Evolutionary conservation across 1,284 basidiomycete species (phyloP), one percentile per base, ranked within the genome.

Genomic region (Meripilus lineatus): DNA sequence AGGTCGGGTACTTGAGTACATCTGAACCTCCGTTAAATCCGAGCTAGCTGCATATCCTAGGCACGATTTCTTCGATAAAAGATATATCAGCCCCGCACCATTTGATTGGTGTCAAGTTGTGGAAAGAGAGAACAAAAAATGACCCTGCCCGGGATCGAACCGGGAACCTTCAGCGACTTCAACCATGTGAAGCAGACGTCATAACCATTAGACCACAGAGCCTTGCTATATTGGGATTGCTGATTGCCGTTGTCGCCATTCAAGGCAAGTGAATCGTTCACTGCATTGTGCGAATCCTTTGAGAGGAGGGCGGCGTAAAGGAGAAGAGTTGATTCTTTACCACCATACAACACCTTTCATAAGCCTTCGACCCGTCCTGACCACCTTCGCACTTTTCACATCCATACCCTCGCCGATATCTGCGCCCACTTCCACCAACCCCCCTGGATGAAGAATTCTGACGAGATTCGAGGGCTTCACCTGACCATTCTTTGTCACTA

Each of bases 291-390:
- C n/a, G n/a, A n/a, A n/a, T n/a, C n/a, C n/a, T n/a, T n/a, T n/a
- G n/a, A n/a, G n/a, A n/a, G n/a, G n/a, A n/a, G n/a, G n/a, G n/a
- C n/a, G n/a, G n/a, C n/a, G n/a, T n/a, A n/a, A n/a, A n/a, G n/a
- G n/a, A n/a, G n/a, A n/a, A n/a, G n/a, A n/a, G n/a, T n/a, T n/a
- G n/a, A n/a, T n/a, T n/a, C n/a, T 30, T 69, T 60, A 83, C 75
- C 79, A 83, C 73, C 76, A 84, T 2, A 84, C 81, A 1, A 60
- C 66, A 0, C 84, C 84, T 51, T 74, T 75, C 81, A 87, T 87
- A 52, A 87, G 57, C 51, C 80, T 69, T 45, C 79, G 68, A 1
- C 84, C 84, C 0, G 83, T 87, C 40, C 84, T 64, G 23, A 83
- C 71, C 10, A 85, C 82, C 48, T 74, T 75, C 1, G 79, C 83